These are phyloP conservation scores for Colletotrichum sidae DNA, from an alignment of 2,329 filamentous ascomycete genomes.

Conservation along the genomic window DNA sequence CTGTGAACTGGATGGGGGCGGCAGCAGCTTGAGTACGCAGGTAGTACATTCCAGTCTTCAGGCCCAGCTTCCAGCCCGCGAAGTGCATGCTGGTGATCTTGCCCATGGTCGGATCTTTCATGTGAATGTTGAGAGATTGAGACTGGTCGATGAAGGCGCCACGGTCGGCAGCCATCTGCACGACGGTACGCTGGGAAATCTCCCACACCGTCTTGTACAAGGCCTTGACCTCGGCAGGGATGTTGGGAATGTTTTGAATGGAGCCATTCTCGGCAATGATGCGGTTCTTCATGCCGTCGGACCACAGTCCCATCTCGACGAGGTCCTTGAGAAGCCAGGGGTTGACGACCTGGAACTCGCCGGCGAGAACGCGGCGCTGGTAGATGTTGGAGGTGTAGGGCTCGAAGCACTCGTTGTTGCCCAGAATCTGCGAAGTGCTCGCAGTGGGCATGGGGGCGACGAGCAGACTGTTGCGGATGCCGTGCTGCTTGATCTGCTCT, in stretches of 20 bases:
- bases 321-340: constrained; percentile 98
- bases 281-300: constrained; percentile 99
- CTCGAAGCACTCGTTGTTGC: constrained; percentile 99
- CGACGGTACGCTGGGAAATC: constrained; percentile 93
- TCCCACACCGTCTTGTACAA: constrained; percentile 99
- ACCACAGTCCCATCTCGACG: constrained; percentile 98
- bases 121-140: constrained; percentile 98
- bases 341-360: constrained; percentile 99
- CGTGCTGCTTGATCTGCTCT: constrained; percentile 90
- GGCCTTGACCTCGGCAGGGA: constrained; percentile 93
- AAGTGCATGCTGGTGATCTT: constrained; percentile 99
- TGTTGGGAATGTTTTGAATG: constrained; percentile 96
- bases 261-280: constrained; percentile 98
- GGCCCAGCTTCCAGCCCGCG: constrained; percentile 96
- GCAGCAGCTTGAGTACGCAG: constrained; percentile 97
- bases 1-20: constrained; percentile 98
- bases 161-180: constrained; percentile 98
- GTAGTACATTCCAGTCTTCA: constrained; percentile 99
- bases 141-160: constrained; percentile 99
- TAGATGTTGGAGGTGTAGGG: constrained; percentile 99
- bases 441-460: constrained; percentile 98
- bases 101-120: constrained; percentile 99
- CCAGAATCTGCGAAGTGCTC: constrained; percentile 95
- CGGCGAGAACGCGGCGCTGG: constrained; percentile 95
- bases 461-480: constrained; percentile 94